These are phyloP conservation scores for Camelina sativa DNA, from an alignment of 345 rosid species.

Conservation along the genomic window DNA sequence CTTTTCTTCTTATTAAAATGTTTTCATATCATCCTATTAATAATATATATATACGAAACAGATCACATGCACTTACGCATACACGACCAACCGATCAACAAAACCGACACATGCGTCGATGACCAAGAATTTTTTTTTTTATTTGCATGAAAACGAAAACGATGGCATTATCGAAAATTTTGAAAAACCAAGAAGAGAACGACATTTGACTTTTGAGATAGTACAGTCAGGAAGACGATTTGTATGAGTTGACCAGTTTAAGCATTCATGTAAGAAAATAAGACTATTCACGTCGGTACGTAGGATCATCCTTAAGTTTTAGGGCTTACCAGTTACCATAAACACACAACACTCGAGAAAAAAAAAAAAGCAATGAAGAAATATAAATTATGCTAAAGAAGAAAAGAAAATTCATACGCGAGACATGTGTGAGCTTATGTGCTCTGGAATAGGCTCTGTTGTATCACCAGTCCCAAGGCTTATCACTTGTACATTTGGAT, in stretches of 20 bases:
- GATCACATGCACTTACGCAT: not conserved
- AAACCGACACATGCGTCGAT: constrained; percentile 16
- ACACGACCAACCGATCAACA: not conserved
- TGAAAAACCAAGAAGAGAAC: not conserved
- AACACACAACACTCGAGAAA: not conserved
- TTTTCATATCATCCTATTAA: not conserved
- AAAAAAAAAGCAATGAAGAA: not conserved
- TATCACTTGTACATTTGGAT: constrained; percentile 63
- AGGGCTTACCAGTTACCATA: not conserved
- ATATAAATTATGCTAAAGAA: not conserved
- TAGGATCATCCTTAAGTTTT: not conserved
- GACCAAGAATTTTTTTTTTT: not conserved
- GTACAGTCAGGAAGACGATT: not conserved
- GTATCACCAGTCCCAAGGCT: constrained; percentile 86
- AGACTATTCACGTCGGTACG: not conserved
- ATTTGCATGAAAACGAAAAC: not conserved
- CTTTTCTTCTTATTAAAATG: not conserved
- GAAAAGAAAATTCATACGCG: constrained; percentile 45
- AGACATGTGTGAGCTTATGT: constrained; percentile 66
- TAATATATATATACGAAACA: not conserved
- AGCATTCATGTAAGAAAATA: not conserved
- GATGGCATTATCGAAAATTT: constrained; percentile 1
- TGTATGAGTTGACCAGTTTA: not conserved
- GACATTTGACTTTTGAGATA: constrained; percentile 2
- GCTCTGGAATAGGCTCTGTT: constrained; percentile 69